Evolutionary conservation across 768 basidiomycete species (phyloP).

Genomic region (Porphyrellus cyaneotinctus): DNA sequence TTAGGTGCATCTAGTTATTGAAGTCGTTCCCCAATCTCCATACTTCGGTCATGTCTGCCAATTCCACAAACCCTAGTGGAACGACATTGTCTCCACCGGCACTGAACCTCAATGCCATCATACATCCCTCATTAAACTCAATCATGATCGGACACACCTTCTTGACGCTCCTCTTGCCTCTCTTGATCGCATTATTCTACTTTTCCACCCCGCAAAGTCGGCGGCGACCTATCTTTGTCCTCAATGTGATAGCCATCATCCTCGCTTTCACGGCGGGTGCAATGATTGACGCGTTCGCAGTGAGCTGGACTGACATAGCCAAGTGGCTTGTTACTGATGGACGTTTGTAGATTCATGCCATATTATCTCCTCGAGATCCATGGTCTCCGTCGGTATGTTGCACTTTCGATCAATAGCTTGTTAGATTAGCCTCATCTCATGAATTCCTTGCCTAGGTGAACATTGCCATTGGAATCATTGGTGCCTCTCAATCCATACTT

Average conservation of each 20-base stretch:
- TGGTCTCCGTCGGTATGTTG: constrained; percentile 20
- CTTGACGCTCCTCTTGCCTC: constrained; percentile 29
- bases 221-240: constrained; percentile 26
- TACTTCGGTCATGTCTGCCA: constrained; percentile 12
- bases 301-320: constrained; percentile 4
- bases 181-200: constrained; percentile 29
- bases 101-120: not conserved
- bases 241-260: constrained; percentile 23
- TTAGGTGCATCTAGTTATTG: not conserved
- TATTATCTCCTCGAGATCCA: constrained; percentile 21
- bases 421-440: not conserved
- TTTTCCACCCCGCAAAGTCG: constrained; percentile 27
- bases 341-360: constrained; percentile 23
- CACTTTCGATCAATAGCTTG: not conserved
- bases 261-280: constrained; percentile 21
- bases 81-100: not conserved
- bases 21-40: not conserved
- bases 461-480: constrained; percentile 30
- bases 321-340: not conserved
- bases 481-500: constrained; percentile 26
- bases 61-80: constrained; percentile 7
- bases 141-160: constrained; percentile 32
- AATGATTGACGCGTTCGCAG: constrained; percentile 20
- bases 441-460: constrained; percentile 8
- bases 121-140: constrained; percentile 21